Evolutionary conservation across 306 rosid genomes (phyloP), one percentile per base, ranked within the genome.

Genomic region (Acacia confusa): DNA sequence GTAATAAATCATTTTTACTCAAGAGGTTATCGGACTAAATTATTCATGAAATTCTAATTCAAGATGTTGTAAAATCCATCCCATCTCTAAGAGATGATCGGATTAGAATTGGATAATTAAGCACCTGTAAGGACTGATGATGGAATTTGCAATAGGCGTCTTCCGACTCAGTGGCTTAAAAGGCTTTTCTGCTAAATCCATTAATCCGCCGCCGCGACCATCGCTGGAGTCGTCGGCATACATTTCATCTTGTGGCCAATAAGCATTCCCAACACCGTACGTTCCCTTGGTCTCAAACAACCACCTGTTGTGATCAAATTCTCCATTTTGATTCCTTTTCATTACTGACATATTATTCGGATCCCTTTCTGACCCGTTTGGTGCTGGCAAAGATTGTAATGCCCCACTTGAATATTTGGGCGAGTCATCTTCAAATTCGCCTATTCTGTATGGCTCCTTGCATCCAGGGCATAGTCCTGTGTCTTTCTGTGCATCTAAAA

Each of bases 271-370:
- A 53, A 92, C 91, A 0, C 98, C 98, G 45, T 91, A 94, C 15
- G 98, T 94, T 34, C 97, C 98, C 77, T 85, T 82, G 13, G 94
- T 92, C 86, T 94, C 98, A 67, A 94, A 94, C 84, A 92, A 71
- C 97, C 97, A 94, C 78, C 90, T 81, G 20, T 94, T 91, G 77
- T 94, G 97, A 81, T 94, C 98, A 68, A 94, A 92, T n/a, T 94
- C 97, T 70, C 97, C 97, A 7, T 81, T 87, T 87, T 90, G 94
- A 76, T 89, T 90, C 84, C 96, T 88, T 74, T 89, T 94, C 95
- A 90, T 94, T 79, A 92, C 89, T 4, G 97, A 87, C 97, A 92
- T 94, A 69, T 88, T 91, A 40, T 83, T 88, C 22, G 87, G 25
- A 65, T 89, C 90, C 9, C 86, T 81, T 70, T 89, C 91, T 13